Base-by-base conservation (phyloP, 1,284 basidiomycete genomes). In the Athelia sp. region DNA sequence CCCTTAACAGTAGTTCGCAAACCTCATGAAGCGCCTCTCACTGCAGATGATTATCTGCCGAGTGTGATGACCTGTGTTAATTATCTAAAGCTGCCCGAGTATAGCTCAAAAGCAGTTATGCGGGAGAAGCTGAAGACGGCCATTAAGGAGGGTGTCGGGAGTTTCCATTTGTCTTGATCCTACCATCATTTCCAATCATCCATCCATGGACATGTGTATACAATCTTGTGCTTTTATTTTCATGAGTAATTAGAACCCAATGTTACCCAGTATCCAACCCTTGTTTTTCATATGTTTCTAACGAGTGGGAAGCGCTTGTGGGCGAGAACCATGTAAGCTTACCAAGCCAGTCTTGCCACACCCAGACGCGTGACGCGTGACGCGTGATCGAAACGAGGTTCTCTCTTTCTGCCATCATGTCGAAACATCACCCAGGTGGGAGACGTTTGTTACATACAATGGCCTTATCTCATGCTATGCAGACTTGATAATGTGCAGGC, bases 51-150 rank as follows among this genome's bases (percentile, higher is more conserved):
- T 66, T 97, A 97, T 65, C 74, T 99, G 35, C 96, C 96, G 0
- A 95, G 92, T 63, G 95, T 98, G 43, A 98, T 98, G 96, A 98
- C 96, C 10, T 99, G 96, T 65, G 95, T 96, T 56, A 97, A 98
- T 69, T 96, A 95, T 63, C 73, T 98, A 62, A 98, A 98, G 68
- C 72, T 97, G 58, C 94, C 94, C 1, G 92, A 96, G 62, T 98
- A 97, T 66, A 91, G 89, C 50, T 83, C 84, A 34, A 92, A 89
- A 67, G 77, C 75, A 34, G 80, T 91, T 36, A 85, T 96, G 80
- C 76, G 74, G 55, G 82, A 88, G 64, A 94, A 93, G 65, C 67
- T 98, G 51, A 71, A 74, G 51, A 75, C 82, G 17, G 93, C 94
- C 22, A 93, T 95, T 73, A 78, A 81, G 59, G 94, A 97, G 68